phyloP scores from a whole-genome alignment of 805 yeast species.

The Helenozyma rhizophorensis region DNA sequence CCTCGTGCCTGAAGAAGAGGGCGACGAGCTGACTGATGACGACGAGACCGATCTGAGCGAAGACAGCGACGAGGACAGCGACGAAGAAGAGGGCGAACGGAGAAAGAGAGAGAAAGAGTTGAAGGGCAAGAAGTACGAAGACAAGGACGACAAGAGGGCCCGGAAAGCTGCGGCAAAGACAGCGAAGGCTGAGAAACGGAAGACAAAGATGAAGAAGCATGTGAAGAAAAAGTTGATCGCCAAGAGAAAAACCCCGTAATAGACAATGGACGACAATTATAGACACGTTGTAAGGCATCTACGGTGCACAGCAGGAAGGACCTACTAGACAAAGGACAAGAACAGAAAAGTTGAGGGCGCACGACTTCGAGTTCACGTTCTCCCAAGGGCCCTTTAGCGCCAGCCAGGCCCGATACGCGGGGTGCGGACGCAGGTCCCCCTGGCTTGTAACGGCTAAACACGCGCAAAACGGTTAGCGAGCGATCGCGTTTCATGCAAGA shows the following conservation, averaged over 20 bases:
- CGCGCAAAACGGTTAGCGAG: no score
- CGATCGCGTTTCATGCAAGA: no score
- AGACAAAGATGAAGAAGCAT: constrained; percentile 78
- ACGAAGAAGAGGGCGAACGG: constrained; percentile 14
- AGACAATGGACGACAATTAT: no score
- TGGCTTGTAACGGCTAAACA: no score
- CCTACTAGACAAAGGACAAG: no score
- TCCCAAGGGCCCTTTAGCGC: no score
- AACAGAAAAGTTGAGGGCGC: no score
- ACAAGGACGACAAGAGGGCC: constrained; percentile 71
- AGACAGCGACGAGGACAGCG: constrained; percentile 23
- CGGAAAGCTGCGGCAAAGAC: constrained; percentile 76
- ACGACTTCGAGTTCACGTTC: no score
- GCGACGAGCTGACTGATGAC: constrained; percentile 2
- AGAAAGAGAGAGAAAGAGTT: constrained; percentile 26
- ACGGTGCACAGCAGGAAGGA: no score
- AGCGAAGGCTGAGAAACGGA: constrained; percentile 72
- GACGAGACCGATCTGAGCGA: constrained; percentile 19
- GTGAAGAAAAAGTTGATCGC: constrained; percentile 67
- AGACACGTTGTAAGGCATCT: no score
- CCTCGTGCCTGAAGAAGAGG: constrained; percentile 42
- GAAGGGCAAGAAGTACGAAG: constrained; percentile 75
- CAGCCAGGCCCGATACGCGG: no score
- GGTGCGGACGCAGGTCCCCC: no score
- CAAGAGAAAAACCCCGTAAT: constrained; percentile 33